phyloP scores from a whole-genome alignment of 1,284 basidiomycete genomes.

The Mrakiaceae sp. region DNA sequence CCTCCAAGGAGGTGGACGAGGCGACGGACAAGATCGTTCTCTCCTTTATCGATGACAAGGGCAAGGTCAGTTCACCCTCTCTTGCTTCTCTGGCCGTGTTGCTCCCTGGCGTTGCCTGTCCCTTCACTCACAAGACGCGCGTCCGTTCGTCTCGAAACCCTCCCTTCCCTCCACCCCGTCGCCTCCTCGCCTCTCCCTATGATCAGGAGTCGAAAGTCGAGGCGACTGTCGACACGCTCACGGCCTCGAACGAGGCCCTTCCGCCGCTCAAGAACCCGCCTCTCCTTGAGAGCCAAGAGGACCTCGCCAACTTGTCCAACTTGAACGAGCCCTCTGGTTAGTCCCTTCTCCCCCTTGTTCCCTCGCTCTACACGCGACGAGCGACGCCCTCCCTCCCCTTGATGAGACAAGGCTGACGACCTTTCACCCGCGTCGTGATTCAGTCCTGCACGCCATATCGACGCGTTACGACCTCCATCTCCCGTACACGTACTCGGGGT shows the following conservation, averaged over 20 bases:
- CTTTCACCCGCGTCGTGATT: background rate
- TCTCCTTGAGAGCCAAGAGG: constrained; percentile 89
- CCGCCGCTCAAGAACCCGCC: constrained; percentile 96
- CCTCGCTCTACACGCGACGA: background rate
- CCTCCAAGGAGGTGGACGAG: constrained; percentile 23
- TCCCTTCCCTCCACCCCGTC: background rate
- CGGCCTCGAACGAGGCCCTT: constrained; percentile 44
- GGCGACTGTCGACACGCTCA: constrained; percentile 80
- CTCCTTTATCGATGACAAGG: constrained; percentile 23
- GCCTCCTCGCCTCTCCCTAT: background rate
- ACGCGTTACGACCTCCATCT: constrained; percentile 94
- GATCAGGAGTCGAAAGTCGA: constrained; percentile 36
- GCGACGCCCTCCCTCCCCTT: background rate
- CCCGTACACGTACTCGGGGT: constrained; percentile 96
- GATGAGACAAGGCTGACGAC: constrained; percentile 4
- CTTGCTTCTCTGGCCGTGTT: background rate
- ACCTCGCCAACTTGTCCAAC: constrained; percentile 94
- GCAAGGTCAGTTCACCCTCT: constrained; percentile 19
- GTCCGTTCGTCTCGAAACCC: background rate
- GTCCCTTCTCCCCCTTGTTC: constrained; percentile 21
- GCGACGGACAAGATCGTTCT: constrained; percentile 28
- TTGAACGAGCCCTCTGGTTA: constrained; percentile 93
- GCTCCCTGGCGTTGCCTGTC: background rate
- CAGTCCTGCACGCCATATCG: constrained; percentile 91
- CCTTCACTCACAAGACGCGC: background rate